A percentile compares a stretch with the other conserved stretches of the same genome.
These are phyloP conservation scores for Nakaseomyces nivariensis DNA, from an alignment of 1,139 yeast species.

Conservation along the genomic window DNA sequence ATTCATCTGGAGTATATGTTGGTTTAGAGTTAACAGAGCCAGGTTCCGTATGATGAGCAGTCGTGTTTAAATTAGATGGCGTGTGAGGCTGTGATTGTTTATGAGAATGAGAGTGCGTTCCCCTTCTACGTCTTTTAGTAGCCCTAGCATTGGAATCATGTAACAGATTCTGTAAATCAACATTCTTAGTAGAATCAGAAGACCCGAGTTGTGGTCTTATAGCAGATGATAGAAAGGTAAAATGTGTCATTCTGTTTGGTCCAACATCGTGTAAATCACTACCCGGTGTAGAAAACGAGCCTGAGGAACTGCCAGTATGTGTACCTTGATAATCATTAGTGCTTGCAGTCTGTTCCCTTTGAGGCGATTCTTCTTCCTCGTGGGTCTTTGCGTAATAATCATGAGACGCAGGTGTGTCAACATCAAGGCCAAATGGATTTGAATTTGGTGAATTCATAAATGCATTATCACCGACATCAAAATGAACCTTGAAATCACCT, in stretches of 20 bases:
- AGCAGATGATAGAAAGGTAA: conserved; percentile 61
- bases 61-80: conserved; percentile 17
- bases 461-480: conserved; percentile 11
- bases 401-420: conserved; percentile 9
- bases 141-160: conserved; percentile 18
- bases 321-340: conserved; percentile 4
- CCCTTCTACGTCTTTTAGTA: conserved; percentile 8
- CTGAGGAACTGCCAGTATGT: conserved; percentile 15
- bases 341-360: background rate
- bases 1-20: background rate
- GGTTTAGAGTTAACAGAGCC: background rate
- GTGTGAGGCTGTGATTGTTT: background rate
- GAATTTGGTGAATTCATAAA: conserved; percentile 21
- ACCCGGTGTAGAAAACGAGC: conserved; percentile 29
- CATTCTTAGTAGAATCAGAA: conserved; percentile 36
- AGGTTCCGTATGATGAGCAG: conserved; percentile 7
- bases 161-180: conserved; percentile 36
- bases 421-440: conserved; percentile 16
- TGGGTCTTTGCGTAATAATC: background rate
- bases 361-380: background rate
- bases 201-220: conserved; percentile 61
- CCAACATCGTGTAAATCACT: conserved; percentile 47
- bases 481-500: conserved; percentile 7
- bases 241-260: conserved; percentile 53
- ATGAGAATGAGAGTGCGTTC: background rate